These are phyloP conservation scores for Leishmania braziliensis DNA, from an alignment of 208 protist species.

Conservation along the genomic window DNA sequence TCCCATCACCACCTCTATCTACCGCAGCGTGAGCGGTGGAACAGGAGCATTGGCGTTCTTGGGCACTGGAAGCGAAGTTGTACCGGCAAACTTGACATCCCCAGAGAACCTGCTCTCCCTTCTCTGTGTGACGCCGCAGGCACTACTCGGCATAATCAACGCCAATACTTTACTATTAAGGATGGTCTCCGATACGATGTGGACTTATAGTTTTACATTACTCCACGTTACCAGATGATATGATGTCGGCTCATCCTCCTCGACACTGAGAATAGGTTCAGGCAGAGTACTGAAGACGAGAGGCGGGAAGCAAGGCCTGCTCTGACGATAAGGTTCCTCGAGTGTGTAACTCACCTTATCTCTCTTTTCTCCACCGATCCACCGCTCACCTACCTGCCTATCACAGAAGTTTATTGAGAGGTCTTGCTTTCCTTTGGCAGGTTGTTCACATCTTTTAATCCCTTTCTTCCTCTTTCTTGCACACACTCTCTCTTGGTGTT, in stretches of 20 bases:
- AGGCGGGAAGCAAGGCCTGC: too few species aligned
- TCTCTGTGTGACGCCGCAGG: constrained; percentile 57
- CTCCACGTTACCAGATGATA: constrained; percentile 13
- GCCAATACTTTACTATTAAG: constrained; percentile 71
- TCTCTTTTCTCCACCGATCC: not conserved
- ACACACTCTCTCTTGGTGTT: constrained; percentile 10
- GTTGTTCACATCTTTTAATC: constrained; percentile 32
- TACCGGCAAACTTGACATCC: constrained; percentile 41
- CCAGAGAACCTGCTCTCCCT: constrained; percentile 50
- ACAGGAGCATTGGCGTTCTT: constrained; percentile 29
- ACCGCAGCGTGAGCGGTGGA: constrained; percentile 39
- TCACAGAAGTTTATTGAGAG: not conserved
- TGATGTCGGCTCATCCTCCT: not conserved
- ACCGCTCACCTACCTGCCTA: not conserved
- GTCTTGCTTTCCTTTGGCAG: constrained; percentile 10
- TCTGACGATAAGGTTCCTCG: not conserved
- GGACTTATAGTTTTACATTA: constrained; percentile 90
- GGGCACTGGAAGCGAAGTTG: constrained; percentile 30
- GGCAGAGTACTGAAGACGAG: not conserved
- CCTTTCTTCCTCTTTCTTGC: not conserved
- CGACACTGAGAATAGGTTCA: not conserved
- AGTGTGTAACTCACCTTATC: not conserved
- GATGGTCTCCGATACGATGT: constrained; percentile 92
- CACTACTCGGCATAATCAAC: constrained; percentile 50
- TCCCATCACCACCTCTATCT: constrained; percentile 38